Conservation (phyloP, 352 stramenopile species). For the Globisporangium irregulare region DNA sequence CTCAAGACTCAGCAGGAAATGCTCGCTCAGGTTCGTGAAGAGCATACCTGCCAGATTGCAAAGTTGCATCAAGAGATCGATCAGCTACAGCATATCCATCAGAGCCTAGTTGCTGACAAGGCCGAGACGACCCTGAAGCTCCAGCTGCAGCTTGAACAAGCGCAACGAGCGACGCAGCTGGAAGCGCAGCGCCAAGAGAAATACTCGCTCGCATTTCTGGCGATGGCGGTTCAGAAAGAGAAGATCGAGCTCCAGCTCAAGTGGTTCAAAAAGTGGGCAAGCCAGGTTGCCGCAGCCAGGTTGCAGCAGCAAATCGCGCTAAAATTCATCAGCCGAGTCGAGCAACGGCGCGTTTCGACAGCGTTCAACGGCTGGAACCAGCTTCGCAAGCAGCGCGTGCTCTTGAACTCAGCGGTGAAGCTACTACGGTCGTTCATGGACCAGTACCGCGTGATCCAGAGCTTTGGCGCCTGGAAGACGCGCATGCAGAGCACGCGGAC, state of each 20-base stretch:
- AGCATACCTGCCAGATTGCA: neutral
- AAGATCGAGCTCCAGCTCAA: neutral
- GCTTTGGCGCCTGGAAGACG: slow-evolving; percentile 24
- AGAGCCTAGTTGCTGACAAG: neutral
- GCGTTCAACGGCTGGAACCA: slow-evolving; percentile 1
- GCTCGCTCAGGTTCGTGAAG: neutral
- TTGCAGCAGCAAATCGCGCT: neutral
- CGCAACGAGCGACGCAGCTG: neutral
- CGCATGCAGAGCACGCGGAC: slow-evolving; percentile 13
- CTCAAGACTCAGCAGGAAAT: slow-evolving; percentile 5
- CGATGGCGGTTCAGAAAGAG: neutral
- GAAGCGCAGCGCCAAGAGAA: neutral
- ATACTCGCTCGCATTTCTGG: neutral
- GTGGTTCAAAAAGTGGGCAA: slow-evolving; percentile 5
- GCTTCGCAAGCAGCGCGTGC: neutral
- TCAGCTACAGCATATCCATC: neutral
- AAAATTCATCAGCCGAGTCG: neutral
- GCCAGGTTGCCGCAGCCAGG: neutral
- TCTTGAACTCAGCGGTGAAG: neutral
- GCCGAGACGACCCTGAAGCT: neutral
- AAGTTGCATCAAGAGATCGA: slow-evolving; percentile 9
- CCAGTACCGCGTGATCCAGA: slow-evolving; percentile 15
- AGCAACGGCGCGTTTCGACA: neutral
- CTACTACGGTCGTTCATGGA: slow-evolving; percentile 1
- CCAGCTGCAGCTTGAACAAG: neutral